These are phyloP conservation scores for Entoloma clypeatum DNA, from an alignment of 1,284 basidiomycete genomes.

Conservation along the genomic window DNA sequence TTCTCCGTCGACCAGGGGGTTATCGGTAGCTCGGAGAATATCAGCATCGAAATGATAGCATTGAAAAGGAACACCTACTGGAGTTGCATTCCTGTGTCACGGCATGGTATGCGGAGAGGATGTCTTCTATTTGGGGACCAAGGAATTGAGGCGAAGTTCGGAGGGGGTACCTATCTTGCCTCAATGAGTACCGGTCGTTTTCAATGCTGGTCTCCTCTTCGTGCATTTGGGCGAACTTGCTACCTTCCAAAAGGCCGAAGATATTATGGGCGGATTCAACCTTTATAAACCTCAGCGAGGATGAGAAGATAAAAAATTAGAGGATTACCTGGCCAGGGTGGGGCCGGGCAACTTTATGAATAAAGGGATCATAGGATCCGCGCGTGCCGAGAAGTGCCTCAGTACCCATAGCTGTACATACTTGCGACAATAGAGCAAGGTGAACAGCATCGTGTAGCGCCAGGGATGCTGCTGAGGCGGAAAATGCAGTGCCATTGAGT, in stretches of 20 bases:
- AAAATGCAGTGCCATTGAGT: constrained; percentile 84
- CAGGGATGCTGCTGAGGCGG: constrained; percentile 57
- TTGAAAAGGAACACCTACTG: constrained; percentile 59
- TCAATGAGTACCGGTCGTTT: constrained; percentile 52
- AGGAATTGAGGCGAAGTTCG: constrained; percentile 83
- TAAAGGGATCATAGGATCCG: constrained; percentile 77
- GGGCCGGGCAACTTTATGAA: constrained; percentile 75
- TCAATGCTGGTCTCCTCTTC: constrained; percentile 57
- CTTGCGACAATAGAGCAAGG: constrained; percentile 68
- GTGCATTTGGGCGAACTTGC: constrained; percentile 60
- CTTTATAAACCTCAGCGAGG: too few relatives aligned
- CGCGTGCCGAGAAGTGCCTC: constrained; percentile 76
- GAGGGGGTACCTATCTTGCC: constrained; percentile 81
- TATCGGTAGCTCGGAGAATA: constrained; percentile 56
- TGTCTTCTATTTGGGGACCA: constrained; percentile 83
- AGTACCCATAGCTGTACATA: constrained; percentile 82
- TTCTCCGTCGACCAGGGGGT: constrained; percentile 68
- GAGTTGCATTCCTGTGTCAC: constrained; percentile 82
- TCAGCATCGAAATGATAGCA: too few relatives aligned
- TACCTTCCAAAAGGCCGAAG: constrained; percentile 65
- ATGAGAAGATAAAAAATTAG: background rate
- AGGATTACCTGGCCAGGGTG: constrained; percentile 77
- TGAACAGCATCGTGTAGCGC: constrained; percentile 72
- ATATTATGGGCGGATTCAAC: constrained; percentile 71
- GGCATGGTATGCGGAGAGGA: constrained; percentile 60